These are phyloP conservation scores for Lactifluus pinguis DNA, from an alignment of 768 basidiomycete species.

Conservation along the genomic window DNA sequence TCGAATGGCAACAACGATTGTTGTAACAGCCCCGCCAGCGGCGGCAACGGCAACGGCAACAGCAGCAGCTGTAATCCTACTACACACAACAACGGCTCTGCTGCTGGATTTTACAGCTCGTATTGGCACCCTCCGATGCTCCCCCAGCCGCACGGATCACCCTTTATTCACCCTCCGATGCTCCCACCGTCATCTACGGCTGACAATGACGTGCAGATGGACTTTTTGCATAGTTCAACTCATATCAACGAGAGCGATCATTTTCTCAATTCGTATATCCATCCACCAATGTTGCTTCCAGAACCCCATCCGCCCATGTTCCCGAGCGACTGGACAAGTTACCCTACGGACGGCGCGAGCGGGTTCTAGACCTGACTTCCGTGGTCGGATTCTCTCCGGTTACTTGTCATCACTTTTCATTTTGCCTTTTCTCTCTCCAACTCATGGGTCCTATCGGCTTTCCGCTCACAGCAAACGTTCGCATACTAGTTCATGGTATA, in stretches of 20 bases:
- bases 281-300: conserved; percentile 48
- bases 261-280: conserved; percentile 44
- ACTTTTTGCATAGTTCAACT: conserved; percentile 59
- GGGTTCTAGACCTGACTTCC: conserved; percentile 29
- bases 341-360: conserved; percentile 20
- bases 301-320: conserved; percentile 32
- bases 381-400: background rate
- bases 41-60: background rate
- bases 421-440: background rate
- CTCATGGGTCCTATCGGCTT: background rate
- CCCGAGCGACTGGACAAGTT: conserved; percentile 26
- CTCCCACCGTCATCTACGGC: conserved; percentile 29
- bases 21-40: background rate
- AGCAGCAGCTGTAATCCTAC: background rate
- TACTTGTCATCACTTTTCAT: background rate
- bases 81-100: background rate
- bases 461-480: conserved; percentile 10
- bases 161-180: conserved; percentile 64
- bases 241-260: conserved; percentile 52
- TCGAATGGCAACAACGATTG: conserved; percentile 31
- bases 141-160: conserved; percentile 40
- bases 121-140: conserved; percentile 80
- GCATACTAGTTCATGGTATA: conserved; percentile 14
- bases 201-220: conserved; percentile 56
- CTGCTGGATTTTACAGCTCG: conserved; percentile 38